Evolutionary conservation across 441 rosid genomes (phyloP).

Genomic region (Pelargonium cotyledonis): DNA sequence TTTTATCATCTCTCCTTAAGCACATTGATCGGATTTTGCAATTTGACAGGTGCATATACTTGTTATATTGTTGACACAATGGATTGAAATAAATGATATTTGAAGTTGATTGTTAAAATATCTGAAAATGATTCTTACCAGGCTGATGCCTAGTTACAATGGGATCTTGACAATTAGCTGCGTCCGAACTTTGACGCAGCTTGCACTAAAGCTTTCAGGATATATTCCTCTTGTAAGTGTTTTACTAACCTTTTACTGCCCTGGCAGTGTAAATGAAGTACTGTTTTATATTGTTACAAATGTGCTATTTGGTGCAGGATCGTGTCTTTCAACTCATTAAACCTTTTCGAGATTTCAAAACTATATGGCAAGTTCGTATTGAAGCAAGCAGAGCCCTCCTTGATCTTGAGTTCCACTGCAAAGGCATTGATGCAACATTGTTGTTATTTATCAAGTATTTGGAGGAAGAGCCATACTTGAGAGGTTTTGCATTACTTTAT

Average conservation of each 20-base stretch:
- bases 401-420: conserved; percentile 76
- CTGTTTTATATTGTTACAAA: conserved; percentile 16
- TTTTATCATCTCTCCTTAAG: conserved; percentile 90
- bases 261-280: conserved; percentile 9
- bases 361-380: conserved; percentile 66
- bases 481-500: conserved; percentile 50
- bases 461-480: conserved; percentile 71
- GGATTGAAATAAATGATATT: conserved; percentile 11
- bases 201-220: conserved; percentile 80
- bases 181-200: conserved; percentile 77
- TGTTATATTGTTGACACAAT: conserved; percentile 18
- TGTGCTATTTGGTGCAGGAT: conserved; percentile 48
- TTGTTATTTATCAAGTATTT: conserved; percentile 57
- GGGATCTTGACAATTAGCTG: conserved; percentile 92
- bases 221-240: conserved; percentile 66
- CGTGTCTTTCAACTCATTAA: conserved; percentile 63
- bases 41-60: conserved; percentile 68
- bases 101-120: conserved; percentile 18
- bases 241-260: conserved; percentile 13
- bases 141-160: conserved; percentile 96
- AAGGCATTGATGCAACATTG: conserved; percentile 76
- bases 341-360: conserved; percentile 59
- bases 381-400: conserved; percentile 93
- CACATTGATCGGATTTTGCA: conserved; percentile 91
- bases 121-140: conserved; percentile 27